Base-by-base conservation (phyloP, 805 yeast genomes). In the Kuraishia ogatae region DNA sequence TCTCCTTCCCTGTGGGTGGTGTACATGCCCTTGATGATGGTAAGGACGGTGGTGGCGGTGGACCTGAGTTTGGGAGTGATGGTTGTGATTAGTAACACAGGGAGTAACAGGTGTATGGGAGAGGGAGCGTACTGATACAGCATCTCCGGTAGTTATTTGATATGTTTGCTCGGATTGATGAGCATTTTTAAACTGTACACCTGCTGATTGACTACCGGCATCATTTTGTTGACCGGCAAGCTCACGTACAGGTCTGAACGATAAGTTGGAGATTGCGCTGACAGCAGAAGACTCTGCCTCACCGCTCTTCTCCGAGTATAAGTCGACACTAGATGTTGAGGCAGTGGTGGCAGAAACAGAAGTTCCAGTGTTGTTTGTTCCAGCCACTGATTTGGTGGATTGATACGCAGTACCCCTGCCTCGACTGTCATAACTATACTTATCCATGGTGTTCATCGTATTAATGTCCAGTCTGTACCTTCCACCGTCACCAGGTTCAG, bases 381-480 rank as follows among this genome's bases (percentile, higher is more conserved):
- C n/a, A n/a, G n/a, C n/a, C n/a, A n/a, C n/a, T n/a, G n/a, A n/a
- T n/a, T n/a, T n/a, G n/a, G n/a, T n/a, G n/a, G n/a, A n/a, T n/a
- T n/a, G n/a, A n/a, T n/a, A n/a, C n/a, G n/a, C n/a, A n/a, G n/a
- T n/a, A n/a, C n/a, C n/a, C n/a, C n/a, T n/a, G n/a, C n/a, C n/a
- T n/a, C n/a, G n/a, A n/a, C n/a, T n/a, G n/a, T n/a, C n/a, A n/a
- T n/a, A 23, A 19, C 63, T 56, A 53, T 70, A 71, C 53, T 70
- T 70, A 58, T 71, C 74, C 70, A 69, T 67, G 4, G 70, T 58
- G 54, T 70, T 69, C 53, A 72, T 62, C 43, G 70, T 65, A 53
- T 71, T 71, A 48, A 70, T 69, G 48, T 69, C 63, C 55, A 68
- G 68, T 6, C 62, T 60, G 51, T 63, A 66, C 22, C 64, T 64